phyloP scores from a whole-genome alignment of 2,329 filamentous ascomycete species.

The Apiospora pterosperma region DNA sequence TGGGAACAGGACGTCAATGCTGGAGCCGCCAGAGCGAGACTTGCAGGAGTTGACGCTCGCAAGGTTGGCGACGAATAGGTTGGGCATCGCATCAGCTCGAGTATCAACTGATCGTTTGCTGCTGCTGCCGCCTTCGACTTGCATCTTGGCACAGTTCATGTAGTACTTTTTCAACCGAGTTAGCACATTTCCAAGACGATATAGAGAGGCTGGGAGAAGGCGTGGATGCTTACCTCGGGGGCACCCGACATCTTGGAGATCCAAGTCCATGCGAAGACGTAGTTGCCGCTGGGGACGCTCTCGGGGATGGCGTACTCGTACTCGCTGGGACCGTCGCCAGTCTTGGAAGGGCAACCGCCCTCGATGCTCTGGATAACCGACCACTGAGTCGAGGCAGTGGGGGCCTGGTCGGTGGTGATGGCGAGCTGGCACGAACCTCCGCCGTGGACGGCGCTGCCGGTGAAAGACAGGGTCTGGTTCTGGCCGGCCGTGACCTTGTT shows the following conservation, averaged over 20 bases:
- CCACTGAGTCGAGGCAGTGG: conserved; percentile 46
- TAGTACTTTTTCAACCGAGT: not conserved
- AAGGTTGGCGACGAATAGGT: conserved; percentile 69
- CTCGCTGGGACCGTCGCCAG: conserved; percentile 34
- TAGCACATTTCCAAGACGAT: not conserved
- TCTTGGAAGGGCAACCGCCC: conserved; percentile 61
- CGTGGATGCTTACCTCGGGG: conserved; percentile 71
- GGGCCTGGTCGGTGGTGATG: conserved; percentile 56
- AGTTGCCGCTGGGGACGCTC: conserved; percentile 59
- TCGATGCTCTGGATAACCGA: conserved; percentile 68
- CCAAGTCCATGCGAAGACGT: conserved; percentile 72
- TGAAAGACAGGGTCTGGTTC: conserved; percentile 50
- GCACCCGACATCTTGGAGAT: conserved; percentile 66
- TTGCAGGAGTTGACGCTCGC: conserved; percentile 46
- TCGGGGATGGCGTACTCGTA: conserved; percentile 61
- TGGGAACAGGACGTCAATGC: conserved; percentile 56
- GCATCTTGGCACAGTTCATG: conserved; percentile 54
- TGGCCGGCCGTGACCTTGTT: conserved; percentile 37
- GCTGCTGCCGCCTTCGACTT: conserved; percentile 24
- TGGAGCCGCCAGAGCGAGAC: conserved; percentile 45
- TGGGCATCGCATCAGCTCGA: conserved; percentile 43
- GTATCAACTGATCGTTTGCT: conserved; percentile 38
- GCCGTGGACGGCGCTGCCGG: conserved; percentile 63
- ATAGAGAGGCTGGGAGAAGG: too few species aligned
- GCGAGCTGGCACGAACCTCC: conserved; percentile 73